phyloP scores from a whole-genome alignment of 2,329 filamentous ascomycete species.

The Scolecobasidium constrictum region DNA sequence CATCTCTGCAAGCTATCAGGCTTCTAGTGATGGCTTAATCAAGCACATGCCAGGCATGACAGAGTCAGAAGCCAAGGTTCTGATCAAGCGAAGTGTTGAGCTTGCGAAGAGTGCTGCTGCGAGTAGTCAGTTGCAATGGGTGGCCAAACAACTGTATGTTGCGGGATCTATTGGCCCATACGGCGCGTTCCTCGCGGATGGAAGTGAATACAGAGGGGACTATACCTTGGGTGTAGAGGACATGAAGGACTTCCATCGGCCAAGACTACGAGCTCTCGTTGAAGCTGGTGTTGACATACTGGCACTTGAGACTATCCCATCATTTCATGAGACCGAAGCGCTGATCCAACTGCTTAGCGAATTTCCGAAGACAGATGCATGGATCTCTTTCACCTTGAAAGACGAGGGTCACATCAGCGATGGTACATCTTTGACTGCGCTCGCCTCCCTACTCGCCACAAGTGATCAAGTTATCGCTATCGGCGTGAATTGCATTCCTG shows the following conservation, averaged over 20 bases:
- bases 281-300: slow-evolving; percentile 32
- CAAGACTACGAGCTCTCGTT: slow-evolving; percentile 29
- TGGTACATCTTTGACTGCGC: slow-evolving; percentile 25
- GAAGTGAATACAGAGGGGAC: slow-evolving; percentile 34
- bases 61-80: slow-evolving; percentile 20
- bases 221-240: slow-evolving; percentile 22
- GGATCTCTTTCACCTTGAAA: slow-evolving; percentile 31
- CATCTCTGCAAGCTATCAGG: slow-evolving; percentile 38
- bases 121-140: slow-evolving; percentile 15
- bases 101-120: slow-evolving; percentile 28
- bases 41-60: slow-evolving; percentile 24
- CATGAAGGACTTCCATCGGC: slow-evolving; percentile 32
- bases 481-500: slow-evolving; percentile 35
- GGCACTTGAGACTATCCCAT: slow-evolving; percentile 36
- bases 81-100: slow-evolving; percentile 30
- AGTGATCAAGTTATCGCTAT: slow-evolving; percentile 27
- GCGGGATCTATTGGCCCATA: slow-evolving; percentile 38
- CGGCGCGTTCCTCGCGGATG: slow-evolving; percentile 35
- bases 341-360: slow-evolving; percentile 29
- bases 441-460: slow-evolving; percentile 21
- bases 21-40: slow-evolving; percentile 28
- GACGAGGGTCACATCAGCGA: slow-evolving; percentile 28
- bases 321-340: slow-evolving; percentile 25
- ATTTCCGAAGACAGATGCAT: slow-evolving; percentile 26
- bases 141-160: slow-evolving; percentile 13